Conservation (phyloP, 177 flowering plant species). For the Vitis hybrid region DNA sequence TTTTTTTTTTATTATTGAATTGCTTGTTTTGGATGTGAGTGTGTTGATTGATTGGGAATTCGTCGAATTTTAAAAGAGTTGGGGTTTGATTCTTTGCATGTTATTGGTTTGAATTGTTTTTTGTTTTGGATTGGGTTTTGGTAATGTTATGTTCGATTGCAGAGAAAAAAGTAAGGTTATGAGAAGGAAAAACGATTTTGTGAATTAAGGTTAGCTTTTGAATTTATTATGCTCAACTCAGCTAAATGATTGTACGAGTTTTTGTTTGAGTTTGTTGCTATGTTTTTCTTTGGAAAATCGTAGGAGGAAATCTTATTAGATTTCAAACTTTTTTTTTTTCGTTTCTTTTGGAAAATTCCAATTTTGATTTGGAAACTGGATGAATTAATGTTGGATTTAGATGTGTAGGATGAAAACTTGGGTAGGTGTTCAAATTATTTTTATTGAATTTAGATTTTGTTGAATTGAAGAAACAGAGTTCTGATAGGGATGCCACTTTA, state of each 20-base stretch:
- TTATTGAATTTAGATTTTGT: constrained; percentile 4
- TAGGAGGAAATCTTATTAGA: neutral
- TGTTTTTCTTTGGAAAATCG: neutral
- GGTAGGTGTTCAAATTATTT: neutral
- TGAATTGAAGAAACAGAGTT: neutral
- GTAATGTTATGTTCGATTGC: too few relatives aligned
- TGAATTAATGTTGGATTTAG: neutral
- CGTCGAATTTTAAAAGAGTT: too few relatives aligned
- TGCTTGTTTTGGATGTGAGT: neutral
- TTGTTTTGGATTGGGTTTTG: too few relatives aligned
- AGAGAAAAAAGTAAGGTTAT: too few relatives aligned
- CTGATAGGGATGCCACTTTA: too few relatives aligned
- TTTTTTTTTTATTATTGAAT: neutral
- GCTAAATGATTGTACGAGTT: neutral
- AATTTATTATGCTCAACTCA: neutral
- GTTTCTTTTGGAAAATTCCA: neutral
- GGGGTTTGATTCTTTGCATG: too few relatives aligned
- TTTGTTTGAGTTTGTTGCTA: too few relatives aligned
- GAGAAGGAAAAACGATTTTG: neutral
- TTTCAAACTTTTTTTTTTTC: neutral
- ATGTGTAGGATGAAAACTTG: neutral
- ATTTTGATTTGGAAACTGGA: neutral
- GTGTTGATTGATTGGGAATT: too few relatives aligned
- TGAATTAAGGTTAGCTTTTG: neutral
- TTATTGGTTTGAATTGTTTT: too few relatives aligned